A percentile compares a stretch with the other conserved stretches of the same genome.
Conservation (phyloP, 176 grass and related monocot species). For the Carex littledalei region DNA sequence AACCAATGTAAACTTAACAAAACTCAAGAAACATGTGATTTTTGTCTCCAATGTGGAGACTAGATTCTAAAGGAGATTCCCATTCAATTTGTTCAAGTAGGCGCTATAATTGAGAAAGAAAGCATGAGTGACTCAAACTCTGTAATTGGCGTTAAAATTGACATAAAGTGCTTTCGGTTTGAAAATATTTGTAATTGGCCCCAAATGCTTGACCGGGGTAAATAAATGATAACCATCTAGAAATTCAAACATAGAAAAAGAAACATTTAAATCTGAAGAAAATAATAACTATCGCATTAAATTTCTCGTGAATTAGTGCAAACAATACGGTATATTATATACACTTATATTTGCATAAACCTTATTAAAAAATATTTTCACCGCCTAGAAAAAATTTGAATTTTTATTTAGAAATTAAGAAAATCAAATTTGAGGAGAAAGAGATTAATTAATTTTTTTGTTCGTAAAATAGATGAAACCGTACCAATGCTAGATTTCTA, state of each 20-base stretch:
- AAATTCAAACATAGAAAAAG: neutral
- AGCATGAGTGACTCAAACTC: neutral
- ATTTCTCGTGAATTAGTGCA: too few relatives aligned
- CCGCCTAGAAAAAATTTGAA: neutral
- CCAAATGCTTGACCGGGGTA: neutral
- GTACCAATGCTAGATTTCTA: too few relatives aligned
- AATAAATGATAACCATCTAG: neutral
- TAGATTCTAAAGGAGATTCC: conserved; percentile 2
- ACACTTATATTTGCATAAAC: neutral
- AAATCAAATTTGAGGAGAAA: too few relatives aligned
- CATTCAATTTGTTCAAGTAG: neutral
- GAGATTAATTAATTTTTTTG: too few relatives aligned
- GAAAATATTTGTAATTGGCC: neutral
- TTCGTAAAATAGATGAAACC: too few relatives aligned
- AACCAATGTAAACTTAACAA: neutral
- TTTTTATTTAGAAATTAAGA: too few relatives aligned
- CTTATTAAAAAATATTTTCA: neutral
- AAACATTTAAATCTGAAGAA: neutral
- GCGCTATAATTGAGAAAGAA: neutral
- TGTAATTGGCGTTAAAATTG: neutral
- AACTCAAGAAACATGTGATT: neutral
- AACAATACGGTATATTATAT: too few relatives aligned
- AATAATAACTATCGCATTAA: neutral
- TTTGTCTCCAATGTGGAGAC: conserved; percentile 2
- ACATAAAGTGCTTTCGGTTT: neutral